phyloP scores from a whole-genome alignment of 139 green algal species.

The Trebouxia sp. region DNA sequence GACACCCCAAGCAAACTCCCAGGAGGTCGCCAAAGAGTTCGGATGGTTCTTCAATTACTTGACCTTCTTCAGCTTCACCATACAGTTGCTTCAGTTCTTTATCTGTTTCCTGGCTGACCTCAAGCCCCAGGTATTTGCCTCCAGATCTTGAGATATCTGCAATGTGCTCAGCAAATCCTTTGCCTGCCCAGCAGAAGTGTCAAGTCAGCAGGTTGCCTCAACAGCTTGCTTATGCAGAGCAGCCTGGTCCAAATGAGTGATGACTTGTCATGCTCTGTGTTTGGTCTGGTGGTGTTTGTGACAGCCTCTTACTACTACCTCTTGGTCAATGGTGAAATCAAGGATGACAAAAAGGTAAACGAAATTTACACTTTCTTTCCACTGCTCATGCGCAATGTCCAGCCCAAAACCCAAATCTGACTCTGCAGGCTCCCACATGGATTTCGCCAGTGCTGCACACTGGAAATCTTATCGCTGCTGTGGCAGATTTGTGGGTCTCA shows the following conservation, averaged over 20 bases:
- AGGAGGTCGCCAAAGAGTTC: constrained; percentile 14
- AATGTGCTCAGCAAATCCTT: background rate
- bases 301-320: constrained; percentile 1
- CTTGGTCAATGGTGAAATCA: background rate
- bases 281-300: constrained; percentile 15
- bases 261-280: constrained; percentile 24
- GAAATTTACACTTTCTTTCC: background rate
- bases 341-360: constrained; percentile 1
- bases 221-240: background rate
- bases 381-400: background rate
- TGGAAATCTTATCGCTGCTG: background rate
- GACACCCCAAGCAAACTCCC: background rate
- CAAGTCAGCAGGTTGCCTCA: background rate
- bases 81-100: constrained; percentile 12
- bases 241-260: background rate
- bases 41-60: constrained; percentile 21
- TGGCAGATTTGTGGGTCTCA: background rate
- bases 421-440: constrained; percentile 5
- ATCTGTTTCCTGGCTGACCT: background rate
- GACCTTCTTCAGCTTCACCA: constrained; percentile 13
- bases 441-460: constrained; percentile 1
- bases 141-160: no score
- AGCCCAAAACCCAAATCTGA: background rate
- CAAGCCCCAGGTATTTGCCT: background rate
- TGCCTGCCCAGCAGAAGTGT: background rate